Evolutionary conservation across 1,284 basidiomycete genomes (phyloP).

Genomic region (Grifola frondosa): DNA sequence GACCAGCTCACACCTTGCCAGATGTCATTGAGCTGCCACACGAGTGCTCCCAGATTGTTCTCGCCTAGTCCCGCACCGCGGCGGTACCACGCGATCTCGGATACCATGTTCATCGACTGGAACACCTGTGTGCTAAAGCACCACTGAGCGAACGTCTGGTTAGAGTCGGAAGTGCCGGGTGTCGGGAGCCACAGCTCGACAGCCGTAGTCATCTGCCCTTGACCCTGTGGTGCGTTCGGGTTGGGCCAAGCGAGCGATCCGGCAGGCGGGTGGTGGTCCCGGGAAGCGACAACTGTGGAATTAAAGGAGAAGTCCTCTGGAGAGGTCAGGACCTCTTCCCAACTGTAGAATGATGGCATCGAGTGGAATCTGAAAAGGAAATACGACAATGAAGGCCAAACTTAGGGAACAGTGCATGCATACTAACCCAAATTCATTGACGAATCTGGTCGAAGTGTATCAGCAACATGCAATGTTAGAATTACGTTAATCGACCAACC

Average conservation of each 20-base stretch:
- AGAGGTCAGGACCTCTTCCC: conserved; percentile 55
- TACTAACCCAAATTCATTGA: conserved; percentile 60
- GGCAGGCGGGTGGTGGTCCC: conserved; percentile 61
- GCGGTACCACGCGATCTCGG: conserved; percentile 62
- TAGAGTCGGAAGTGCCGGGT: conserved; percentile 46
- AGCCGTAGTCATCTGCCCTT: conserved; percentile 51
- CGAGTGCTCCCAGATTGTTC: conserved; percentile 59
- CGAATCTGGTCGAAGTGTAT: conserved; percentile 37
- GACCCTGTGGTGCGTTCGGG: conserved; percentile 54
- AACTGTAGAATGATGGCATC: conserved; percentile 63
- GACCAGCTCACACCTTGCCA: conserved; percentile 67
- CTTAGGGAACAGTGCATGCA: background rate
- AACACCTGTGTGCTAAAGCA: conserved; percentile 61
- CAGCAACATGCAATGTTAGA: background rate
- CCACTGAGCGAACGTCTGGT: conserved; percentile 63
- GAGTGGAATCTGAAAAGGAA: conserved; percentile 52
- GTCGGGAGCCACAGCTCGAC: conserved; percentile 56
- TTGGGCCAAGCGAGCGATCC: conserved; percentile 57
- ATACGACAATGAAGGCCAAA: background rate
- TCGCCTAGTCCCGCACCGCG: conserved; percentile 54
- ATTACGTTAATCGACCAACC: conserved; percentile 28
- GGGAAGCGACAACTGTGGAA: conserved; percentile 55
- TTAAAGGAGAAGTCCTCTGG: conserved; percentile 58
- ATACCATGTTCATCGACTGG: conserved; percentile 56
- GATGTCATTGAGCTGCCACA: conserved; percentile 70